phyloP scores from a whole-genome alignment of 805 yeast genomes.

The Lipomyces oligophaga region DNA sequence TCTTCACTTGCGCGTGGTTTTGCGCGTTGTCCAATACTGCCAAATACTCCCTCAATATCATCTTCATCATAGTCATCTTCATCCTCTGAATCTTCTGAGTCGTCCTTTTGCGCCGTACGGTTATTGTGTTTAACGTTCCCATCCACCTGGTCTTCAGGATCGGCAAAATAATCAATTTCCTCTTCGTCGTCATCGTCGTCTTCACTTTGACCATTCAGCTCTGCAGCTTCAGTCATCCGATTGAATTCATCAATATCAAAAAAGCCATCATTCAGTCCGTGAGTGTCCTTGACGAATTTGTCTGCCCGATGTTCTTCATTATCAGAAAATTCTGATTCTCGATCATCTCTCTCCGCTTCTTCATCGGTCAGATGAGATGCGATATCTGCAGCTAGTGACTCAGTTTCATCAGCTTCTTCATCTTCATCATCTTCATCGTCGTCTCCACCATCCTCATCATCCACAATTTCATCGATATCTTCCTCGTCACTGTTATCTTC shows the following conservation, averaged over 20 bases:
- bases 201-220: conserved; percentile 22
- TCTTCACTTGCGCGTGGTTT: conserved; percentile 13
- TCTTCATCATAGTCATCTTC: conserved; percentile 34
- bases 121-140: background rate
- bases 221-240: conserved; percentile 56
- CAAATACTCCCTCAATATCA: conserved; percentile 41
- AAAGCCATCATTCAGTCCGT: conserved; percentile 76
- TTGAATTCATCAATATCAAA: conserved; percentile 83
- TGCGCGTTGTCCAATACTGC: conserved; percentile 2
- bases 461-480: conserved; percentile 26
- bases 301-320: conserved; percentile 32
- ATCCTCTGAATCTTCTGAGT: conserved; percentile 5
- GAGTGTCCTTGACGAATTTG: conserved; percentile 45
- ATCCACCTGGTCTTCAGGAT: conserved; percentile 27
- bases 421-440: conserved; percentile 22
- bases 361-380: conserved; percentile 34
- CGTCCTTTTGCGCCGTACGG: background rate
- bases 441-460: conserved; percentile 21
- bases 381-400: conserved; percentile 26
- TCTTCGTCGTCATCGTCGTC: conserved; percentile 46
- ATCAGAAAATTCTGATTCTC: conserved; percentile 36
- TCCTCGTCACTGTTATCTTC: conserved; percentile 28
- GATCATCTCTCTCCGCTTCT: conserved; percentile 32
- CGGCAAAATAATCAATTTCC: conserved; percentile 47
- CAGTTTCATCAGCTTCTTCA: conserved; percentile 30